Evolutionary conservation across 2,329 filamentous ascomycete genomes (phyloP), one percentile per base, ranked within the genome.

Genomic region (Pseudocercospora vitis): DNA sequence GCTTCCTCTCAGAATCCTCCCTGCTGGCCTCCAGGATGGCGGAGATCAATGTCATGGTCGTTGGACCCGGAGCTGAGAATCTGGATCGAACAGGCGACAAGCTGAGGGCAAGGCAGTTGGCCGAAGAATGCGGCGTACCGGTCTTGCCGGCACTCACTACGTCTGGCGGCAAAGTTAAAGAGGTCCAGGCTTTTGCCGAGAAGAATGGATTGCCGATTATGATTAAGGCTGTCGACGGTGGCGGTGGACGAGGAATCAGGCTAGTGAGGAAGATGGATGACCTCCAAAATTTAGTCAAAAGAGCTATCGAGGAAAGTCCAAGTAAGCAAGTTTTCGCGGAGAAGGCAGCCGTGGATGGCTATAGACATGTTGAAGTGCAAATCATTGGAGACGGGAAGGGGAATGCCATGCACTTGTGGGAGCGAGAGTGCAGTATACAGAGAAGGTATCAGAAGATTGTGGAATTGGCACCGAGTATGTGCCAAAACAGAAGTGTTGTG

Each of bases 161-260:
- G 0, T 72, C 79, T 0, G 80, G 78, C 0, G 70, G 67, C 7
- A 66, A 65, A 12, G 59, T 77, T 1, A 68, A 73, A 21, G 70
- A 76, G 4, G 74, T 81, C 3, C 65, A 68, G 3, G 37, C 50
- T 0, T 91, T 91, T 62, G 91, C 88, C 68, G 77, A 64, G 2
- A 44, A 69, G 18, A 70, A 75, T 11, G 78, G 79, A 1, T 78
- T 77, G 39, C 81, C 81, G 0, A 72, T 84, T 37, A 83, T 84
- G 78, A 71, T 85, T 39, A 86, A 86, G 62, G 82, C 82, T n/a
- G 79, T 84, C 3, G 82, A 84, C 64, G 82, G 82, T 1, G 83
- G 82, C 11, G 82, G 82, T 2, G 83, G 83, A 0, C 69, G 81
- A 12, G 83, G 82, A 0, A 85, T 86, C 40, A 74, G 82, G 4